Evolutionary conservation across 305 asterid genomes (phyloP).

Genomic region (Caryopteris hybrid): DNA sequence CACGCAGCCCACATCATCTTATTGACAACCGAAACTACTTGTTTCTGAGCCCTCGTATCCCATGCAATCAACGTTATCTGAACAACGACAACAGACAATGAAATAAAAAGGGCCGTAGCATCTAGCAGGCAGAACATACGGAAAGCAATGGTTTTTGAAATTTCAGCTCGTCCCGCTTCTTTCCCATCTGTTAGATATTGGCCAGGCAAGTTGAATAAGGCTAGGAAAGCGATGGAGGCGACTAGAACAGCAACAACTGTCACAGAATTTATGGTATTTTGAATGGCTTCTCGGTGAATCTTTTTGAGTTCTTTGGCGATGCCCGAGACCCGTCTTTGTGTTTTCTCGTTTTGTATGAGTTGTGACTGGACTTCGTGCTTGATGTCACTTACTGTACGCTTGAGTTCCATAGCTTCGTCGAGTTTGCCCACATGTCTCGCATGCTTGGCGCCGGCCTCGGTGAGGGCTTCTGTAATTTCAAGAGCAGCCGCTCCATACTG

Average conservation of each 20-base stretch:
- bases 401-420: conserved; percentile 79
- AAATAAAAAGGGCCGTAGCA: conserved; percentile 84
- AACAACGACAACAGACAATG: conserved; percentile 87
- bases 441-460: conserved; percentile 84
- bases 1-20: conserved; percentile 99
- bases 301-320: conserved; percentile 93
- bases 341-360: conserved; percentile 83
- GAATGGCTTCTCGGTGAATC: conserved; percentile 92
- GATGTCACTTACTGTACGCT: conserved; percentile 93
- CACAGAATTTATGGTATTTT: conserved; percentile 85
- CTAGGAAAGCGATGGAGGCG: conserved; percentile 95
- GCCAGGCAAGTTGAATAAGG: conserved; percentile 91
- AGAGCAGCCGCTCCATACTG: conserved; percentile 69
- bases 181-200: conserved; percentile 45
- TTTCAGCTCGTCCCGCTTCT: conserved; percentile 56
- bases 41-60: conserved; percentile 89
- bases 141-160: conserved; percentile 52
- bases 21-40: conserved; percentile 81
- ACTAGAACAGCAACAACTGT: conserved; percentile 91
- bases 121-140: conserved; percentile 82
- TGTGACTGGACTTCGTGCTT: conserved; percentile 95
- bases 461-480: conserved; percentile 62
- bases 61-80: conserved; percentile 93
- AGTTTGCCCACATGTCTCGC: conserved; percentile 65
- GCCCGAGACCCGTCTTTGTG: conserved; percentile 88